A percentile compares a stretch with the other conserved stretches of the same genome.
Conservation (phyloP, 208 protist genomes). For the Trypanosoma caninum region DNA sequence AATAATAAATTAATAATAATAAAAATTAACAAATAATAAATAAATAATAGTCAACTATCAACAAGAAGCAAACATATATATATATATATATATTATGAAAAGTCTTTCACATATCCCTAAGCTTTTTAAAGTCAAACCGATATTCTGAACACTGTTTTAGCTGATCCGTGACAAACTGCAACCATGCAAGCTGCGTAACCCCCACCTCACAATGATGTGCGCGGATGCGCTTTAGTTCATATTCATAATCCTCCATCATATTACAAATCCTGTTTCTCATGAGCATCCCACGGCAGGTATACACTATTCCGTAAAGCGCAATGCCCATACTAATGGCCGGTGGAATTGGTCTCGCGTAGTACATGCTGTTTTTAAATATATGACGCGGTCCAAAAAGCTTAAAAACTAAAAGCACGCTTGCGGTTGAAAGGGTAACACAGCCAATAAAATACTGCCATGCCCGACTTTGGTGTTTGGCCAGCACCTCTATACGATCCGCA, state of each 20-base stretch:
- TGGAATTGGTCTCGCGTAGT: slow-evolving; percentile 78
- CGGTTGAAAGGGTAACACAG: slow-evolving; percentile 59
- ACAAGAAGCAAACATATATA: slow-evolving; percentile 16
- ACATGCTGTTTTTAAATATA: slow-evolving; percentile 90
- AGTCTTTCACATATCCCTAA: slow-evolving; percentile 39
- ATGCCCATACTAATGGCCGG: slow-evolving; percentile 86
- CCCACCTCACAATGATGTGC: slow-evolving; percentile 87
- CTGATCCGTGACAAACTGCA: slow-evolving; percentile 87
- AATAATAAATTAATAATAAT: slow-evolving; percentile 11
- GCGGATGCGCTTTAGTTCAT: slow-evolving; percentile 89
- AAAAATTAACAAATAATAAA: slow-evolving; percentile 7
- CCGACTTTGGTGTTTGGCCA: slow-evolving; percentile 60
- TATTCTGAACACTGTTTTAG: slow-evolving; percentile 75
- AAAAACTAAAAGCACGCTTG: slow-evolving; percentile 57
- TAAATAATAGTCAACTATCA: neutral
- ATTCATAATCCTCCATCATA: slow-evolving; percentile 92
- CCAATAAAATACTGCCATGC: slow-evolving; percentile 86
- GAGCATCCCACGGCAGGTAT: slow-evolving; percentile 83
- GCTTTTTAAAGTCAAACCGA: slow-evolving; percentile 84
- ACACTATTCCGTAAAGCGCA: slow-evolving; percentile 78
- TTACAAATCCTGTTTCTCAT: slow-evolving; percentile 85
- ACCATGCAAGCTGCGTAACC: slow-evolving; percentile 82
- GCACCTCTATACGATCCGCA: slow-evolving; percentile 64
- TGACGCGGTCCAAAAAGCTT: slow-evolving; percentile 85
- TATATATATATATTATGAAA: neutral